Evolutionary conservation across 441 rosid species (phyloP).

Genomic region (Bruguiera hainesii): DNA sequence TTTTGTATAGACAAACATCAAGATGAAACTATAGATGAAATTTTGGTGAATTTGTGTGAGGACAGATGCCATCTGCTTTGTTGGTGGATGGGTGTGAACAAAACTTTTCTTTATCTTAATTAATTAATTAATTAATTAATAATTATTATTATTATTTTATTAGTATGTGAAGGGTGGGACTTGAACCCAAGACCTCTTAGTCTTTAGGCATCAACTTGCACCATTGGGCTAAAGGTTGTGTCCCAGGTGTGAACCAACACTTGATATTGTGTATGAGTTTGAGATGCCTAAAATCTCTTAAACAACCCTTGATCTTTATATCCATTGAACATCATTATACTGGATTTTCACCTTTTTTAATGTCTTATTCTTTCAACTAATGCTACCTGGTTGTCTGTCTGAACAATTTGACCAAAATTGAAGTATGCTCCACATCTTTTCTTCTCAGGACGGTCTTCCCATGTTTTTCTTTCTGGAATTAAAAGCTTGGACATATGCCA

Average conservation of each 20-base stretch:
- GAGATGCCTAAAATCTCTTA: not conserved
- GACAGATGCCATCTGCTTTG: too few species aligned
- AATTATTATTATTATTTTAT: too few species aligned
- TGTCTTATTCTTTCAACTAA: not conserved
- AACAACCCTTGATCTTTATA: not conserved
- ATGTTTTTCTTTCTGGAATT: slow-evolving; percentile 3
- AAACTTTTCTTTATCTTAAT: too few species aligned
- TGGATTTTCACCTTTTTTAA: too few species aligned
- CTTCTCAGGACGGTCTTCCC: not conserved
- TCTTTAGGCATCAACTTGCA: too few species aligned
- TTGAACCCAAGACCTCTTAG: too few species aligned
- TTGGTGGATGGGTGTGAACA: too few species aligned
- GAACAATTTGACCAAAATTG: not conserved
- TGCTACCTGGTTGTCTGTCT: not conserved
- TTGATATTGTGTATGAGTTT: not conserved
- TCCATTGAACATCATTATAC: too few species aligned
- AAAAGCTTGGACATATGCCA: not conserved
- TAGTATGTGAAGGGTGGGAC: too few species aligned
- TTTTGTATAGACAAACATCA: not conserved
- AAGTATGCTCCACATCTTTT: not conserved
- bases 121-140: too few species aligned
- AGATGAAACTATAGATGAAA: not conserved
- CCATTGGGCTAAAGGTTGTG: too few species aligned
- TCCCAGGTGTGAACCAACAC: not conserved
- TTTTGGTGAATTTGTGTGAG: not conserved